Percentiles rank a stretch among this genome's conserved stretches.
Conservation (phyloP, 495 filamentous ascomycete species). For the Tuber brumale region DNA sequence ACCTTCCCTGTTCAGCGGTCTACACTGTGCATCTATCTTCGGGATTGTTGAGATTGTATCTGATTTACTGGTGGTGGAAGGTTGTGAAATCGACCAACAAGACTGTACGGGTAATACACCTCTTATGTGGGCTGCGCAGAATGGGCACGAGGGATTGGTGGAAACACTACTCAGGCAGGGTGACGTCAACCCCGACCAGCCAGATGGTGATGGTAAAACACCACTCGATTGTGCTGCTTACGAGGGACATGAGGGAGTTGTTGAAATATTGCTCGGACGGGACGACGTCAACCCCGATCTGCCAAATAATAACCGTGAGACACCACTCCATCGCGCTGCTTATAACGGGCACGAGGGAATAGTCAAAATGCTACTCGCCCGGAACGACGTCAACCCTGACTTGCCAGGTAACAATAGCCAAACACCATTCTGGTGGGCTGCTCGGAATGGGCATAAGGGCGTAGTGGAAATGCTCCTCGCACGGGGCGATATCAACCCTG, state of each 20-base stretch:
- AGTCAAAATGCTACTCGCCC: too few relatives aligned
- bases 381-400: too few relatives aligned
- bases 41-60: not conserved
- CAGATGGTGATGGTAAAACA: too few relatives aligned
- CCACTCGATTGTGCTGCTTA: too few relatives aligned
- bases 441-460: not conserved
- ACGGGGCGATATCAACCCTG: not conserved
- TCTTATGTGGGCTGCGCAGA: not conserved
- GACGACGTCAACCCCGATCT: too few relatives aligned
- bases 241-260: not conserved
- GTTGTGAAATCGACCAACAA: not conserved
- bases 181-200: not conserved
- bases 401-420: too few relatives aligned
- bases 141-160: not conserved
- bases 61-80: not conserved
- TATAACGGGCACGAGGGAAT: too few relatives aligned
- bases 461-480: not conserved
- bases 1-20: not conserved
- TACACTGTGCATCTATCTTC: not conserved
- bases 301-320: too few relatives aligned
- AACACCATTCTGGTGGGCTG: not conserved
- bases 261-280: too few relatives aligned
- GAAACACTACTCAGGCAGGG: not conserved
- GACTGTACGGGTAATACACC: not conserved
- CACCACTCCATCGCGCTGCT: too few relatives aligned